phyloP scores from a whole-genome alignment of 2,329 filamentous ascomycete genomes.

The Pseudocercospora fijiensis region DNA sequence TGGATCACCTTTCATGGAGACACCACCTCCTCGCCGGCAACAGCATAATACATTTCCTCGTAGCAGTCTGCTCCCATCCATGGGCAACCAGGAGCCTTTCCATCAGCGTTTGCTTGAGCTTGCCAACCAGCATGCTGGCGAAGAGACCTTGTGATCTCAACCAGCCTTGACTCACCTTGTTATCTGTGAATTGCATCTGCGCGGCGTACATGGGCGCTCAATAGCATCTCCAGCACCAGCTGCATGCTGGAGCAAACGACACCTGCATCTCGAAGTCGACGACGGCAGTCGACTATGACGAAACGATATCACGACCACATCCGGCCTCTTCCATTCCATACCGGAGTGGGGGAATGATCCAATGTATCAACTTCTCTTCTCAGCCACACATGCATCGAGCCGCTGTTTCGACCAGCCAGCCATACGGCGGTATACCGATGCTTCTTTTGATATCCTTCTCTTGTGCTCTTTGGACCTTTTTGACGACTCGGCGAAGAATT shows the following conservation, averaged over 20 bases:
- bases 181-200: slow-evolving; percentile 21
- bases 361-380: slow-evolving; percentile 26
- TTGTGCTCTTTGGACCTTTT: slow-evolving; percentile 16
- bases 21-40: slow-evolving; percentile 33
- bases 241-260: slow-evolving; percentile 20
- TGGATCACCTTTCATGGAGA: slow-evolving; percentile 49
- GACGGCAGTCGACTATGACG: slow-evolving; percentile 21
- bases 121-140: slow-evolving; percentile 25
- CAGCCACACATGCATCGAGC: slow-evolving; percentile 7
- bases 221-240: slow-evolving; percentile 20
- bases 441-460: slow-evolving; percentile 13
- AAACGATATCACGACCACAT: slow-evolving; percentile 30
- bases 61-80: slow-evolving; percentile 35
- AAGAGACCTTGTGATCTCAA: slow-evolving; percentile 12
- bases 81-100: slow-evolving; percentile 34
- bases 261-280: slow-evolving; percentile 25
- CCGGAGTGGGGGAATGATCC: slow-evolving; percentile 22
- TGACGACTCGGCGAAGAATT: slow-evolving; percentile 5
- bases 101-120: slow-evolving; percentile 36
- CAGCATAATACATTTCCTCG: slow-evolving; percentile 51
- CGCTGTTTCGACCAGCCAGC: background rate
- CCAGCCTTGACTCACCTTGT: slow-evolving; percentile 9
- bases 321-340: slow-evolving; percentile 13
- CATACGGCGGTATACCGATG: slow-evolving; percentile 4
- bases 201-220: slow-evolving; percentile 17